Percentiles rank a stretch among this genome's conserved stretches.
phyloP scores from a whole-genome alignment of 352 stramenopile genomes.

The Globisporangium apiculatum region DNA sequence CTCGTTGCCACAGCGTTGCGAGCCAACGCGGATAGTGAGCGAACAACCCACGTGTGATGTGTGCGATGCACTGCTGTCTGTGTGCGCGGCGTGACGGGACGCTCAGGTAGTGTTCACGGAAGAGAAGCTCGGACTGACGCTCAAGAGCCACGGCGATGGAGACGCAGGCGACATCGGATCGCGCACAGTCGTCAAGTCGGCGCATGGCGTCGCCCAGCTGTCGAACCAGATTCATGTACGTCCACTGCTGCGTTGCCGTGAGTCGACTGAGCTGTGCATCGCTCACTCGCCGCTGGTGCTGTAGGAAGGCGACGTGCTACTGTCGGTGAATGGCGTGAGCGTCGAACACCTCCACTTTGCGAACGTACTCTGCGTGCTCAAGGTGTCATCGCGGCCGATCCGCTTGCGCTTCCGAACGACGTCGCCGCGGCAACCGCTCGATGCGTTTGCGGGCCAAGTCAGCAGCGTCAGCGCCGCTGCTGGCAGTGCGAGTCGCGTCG shows the following conservation, averaged over 20 bases:
- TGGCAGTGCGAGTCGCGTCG: neutral
- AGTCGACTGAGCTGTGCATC: too few species aligned
- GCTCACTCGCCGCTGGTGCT: neutral
- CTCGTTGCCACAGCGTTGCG: too few species aligned
- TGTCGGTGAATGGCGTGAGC: conserved; percentile 65
- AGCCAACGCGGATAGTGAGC: too few species aligned
- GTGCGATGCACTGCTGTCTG: neutral
- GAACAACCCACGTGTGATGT: neutral
- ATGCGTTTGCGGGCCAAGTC: conserved; percentile 12
- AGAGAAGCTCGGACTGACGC: conserved; percentile 48
- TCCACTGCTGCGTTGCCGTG: neutral
- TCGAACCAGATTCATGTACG: conserved; percentile 49
- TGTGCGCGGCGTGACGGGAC: too few species aligned
- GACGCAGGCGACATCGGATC: conserved; percentile 15
- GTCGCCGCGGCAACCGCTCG: conserved; percentile 13
- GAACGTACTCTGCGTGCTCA: conserved; percentile 62
- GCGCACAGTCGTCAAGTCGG: conserved; percentile 50
- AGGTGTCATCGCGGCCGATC: conserved; percentile 57
- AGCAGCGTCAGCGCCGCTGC: conserved; percentile 1
- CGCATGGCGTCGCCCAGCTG: conserved; percentile 35
- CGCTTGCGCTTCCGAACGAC: conserved; percentile 50
- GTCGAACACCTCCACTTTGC: conserved; percentile 56
- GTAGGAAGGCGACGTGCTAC: conserved; percentile 63
- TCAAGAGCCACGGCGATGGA: conserved; percentile 28
- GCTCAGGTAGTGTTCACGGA: conserved; percentile 46